Evolutionary conservation across 768 basidiomycete genomes (phyloP), one percentile per base, ranked within the genome.

Genomic region (Agaricus sinodeliciosus): DNA sequence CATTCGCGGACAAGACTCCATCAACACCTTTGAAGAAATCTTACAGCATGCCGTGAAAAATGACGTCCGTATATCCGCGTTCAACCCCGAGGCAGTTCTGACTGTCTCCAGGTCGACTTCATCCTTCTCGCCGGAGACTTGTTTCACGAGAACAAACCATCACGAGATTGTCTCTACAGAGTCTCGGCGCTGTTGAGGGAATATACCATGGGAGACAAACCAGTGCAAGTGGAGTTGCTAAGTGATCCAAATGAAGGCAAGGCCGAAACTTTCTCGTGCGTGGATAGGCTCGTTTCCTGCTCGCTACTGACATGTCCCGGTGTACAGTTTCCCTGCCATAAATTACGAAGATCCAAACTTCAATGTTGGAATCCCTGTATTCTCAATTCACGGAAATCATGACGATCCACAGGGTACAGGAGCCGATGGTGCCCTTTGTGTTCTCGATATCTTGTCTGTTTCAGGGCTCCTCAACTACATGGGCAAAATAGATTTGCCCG

Each of bases 361-460:
- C 52, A 99, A 99, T 65, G 78, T 99, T 47, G 83, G 82, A 3
- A 91, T 96, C n/a, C 96, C 96, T 3, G 89, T 98, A 26, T 99
- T 99, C 69, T 97, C 95, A 0, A 98, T 99, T 48, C 96, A 99
- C 62, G 96, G 96, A 40, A 99, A 99, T 63, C 96, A 99, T 67
- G 96, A 99, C 63, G 96, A 99, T 62, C 96, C 96, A 31, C 96
- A 98, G 70, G 96, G 96, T 16, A 86, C 93, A 18, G 94, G 94
- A 3, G 77, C 88, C 8, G 94, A 94, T 73, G 96, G 96, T 9
- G 96, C 96, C 0, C 77, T 99, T 1, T 94, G 92, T 61, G 94
- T 95, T 0, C 81, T 99, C 11, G 96, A 99, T 64, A 78, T 98
- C 37, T 82, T 99, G 16, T 95, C 94, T 2, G 94, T 92, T 15